Evolutionary conservation across 805 yeast species (phyloP).

Genomic region (Starmerella davenportii): DNA sequence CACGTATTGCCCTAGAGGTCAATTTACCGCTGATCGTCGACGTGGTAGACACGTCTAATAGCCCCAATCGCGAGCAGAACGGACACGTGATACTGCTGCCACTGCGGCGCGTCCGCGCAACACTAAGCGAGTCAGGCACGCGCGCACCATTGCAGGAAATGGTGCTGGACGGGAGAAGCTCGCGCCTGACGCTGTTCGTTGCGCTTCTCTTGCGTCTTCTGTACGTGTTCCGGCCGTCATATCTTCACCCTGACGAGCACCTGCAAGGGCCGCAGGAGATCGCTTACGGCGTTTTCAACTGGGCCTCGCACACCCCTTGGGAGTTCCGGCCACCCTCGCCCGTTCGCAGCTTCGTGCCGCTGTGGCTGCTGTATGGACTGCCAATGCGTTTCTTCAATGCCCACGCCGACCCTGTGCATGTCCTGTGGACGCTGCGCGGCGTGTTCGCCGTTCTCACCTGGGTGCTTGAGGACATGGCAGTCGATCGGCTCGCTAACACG

Average conservation of each 20-base stretch:
- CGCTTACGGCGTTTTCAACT: conserved; percentile 28
- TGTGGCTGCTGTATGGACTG: conserved; percentile 45
- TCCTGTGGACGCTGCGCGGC: conserved; percentile 39
- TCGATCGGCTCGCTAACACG: conserved; percentile 32
- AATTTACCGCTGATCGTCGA: too few species aligned
- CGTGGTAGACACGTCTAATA: too few species aligned
- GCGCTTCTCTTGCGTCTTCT: conserved; percentile 34
- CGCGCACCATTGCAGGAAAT: too few species aligned
- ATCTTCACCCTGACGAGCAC: conserved; percentile 96
- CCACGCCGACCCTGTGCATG: conserved; percentile 29
- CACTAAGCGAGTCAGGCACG: too few species aligned
- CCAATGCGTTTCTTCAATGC: conserved; percentile 35
- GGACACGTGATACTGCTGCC: too few species aligned
- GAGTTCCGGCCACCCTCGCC: conserved; percentile 46
- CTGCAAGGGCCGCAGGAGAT: conserved; percentile 76
- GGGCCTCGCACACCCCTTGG: conserved; percentile 52
- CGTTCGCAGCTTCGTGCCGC: conserved; percentile 53
- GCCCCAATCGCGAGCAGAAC: too few species aligned
- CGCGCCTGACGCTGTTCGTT: conserved; percentile 9
- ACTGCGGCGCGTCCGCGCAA: too few species aligned
- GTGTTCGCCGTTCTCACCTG: conserved; percentile 27
- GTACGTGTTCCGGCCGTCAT: conserved; percentile 53
- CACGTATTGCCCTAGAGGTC: too few species aligned
- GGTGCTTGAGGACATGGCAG: conserved; percentile 26
- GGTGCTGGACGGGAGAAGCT: too few species aligned